Evolutionary conservation across 2,329 filamentous ascomycete species (phyloP).

Genomic region (Cercospora sp.): DNA sequence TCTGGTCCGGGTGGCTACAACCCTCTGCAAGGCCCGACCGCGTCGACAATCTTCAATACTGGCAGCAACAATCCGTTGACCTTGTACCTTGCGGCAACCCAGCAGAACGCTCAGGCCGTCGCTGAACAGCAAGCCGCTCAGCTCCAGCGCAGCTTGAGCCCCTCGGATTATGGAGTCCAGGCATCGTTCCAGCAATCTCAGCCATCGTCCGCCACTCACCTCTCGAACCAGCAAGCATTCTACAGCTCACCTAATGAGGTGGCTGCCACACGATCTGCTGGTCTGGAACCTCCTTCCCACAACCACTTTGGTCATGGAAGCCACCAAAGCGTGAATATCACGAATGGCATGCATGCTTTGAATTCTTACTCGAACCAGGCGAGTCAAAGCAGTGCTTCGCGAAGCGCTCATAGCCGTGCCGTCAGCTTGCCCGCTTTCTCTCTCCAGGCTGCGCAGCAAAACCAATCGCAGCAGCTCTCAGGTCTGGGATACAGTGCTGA

Average conservation of each 20-base stretch:
- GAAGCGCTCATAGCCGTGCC: slow-evolving; percentile 65
- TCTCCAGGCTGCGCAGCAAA: slow-evolving; percentile 48
- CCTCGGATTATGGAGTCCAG: slow-evolving; percentile 60
- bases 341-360: slow-evolving; percentile 29
- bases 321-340: slow-evolving; percentile 52
- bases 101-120: slow-evolving; percentile 66
- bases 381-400: slow-evolving; percentile 52
- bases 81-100: slow-evolving; percentile 68
- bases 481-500: slow-evolving; percentile 58
- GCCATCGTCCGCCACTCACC: slow-evolving; percentile 40
- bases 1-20: slow-evolving; percentile 60
- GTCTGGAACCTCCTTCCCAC: slow-evolving; percentile 35
- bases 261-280: slow-evolving; percentile 40
- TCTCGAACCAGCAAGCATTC: slow-evolving; percentile 73
- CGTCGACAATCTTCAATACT: slow-evolving; percentile 74
- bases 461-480: slow-evolving; percentile 48
- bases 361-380: slow-evolving; percentile 41
- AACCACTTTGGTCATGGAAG: slow-evolving; percentile 55
- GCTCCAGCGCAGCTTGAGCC: slow-evolving; percentile 34
- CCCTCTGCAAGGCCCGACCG: slow-evolving; percentile 62
- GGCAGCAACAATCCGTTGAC: slow-evolving; percentile 84
- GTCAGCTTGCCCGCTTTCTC: slow-evolving; percentile 80
- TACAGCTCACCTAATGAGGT: slow-evolving; percentile 69
- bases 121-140: slow-evolving; percentile 47
- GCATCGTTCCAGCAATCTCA: slow-evolving; percentile 46